Percentiles rank a stretch among this genome's conserved stretches.
Conservation (phyloP, 306 rosid species). For the Trifolium subterraneum region DNA sequence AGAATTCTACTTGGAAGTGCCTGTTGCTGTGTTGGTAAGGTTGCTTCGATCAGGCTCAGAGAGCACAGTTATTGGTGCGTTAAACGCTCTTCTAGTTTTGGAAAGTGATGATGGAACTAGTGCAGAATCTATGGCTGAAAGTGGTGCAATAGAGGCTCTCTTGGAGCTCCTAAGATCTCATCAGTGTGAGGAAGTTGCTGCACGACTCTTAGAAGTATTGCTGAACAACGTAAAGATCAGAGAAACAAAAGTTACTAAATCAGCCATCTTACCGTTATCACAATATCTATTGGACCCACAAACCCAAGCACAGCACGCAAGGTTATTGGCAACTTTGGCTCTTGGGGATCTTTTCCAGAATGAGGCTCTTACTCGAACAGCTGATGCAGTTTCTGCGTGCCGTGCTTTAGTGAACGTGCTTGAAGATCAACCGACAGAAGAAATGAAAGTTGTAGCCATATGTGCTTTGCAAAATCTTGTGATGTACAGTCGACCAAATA, state of each 20-base stretch:
- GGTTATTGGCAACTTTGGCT: constrained; percentile 95
- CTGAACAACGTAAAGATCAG: constrained; percentile 93
- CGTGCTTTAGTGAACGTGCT: constrained; percentile 98
- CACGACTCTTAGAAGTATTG: constrained; percentile 92
- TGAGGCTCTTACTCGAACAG: constrained; percentile 89
- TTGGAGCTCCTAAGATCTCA: constrained; percentile 93
- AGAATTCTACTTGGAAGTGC: constrained; percentile 96
- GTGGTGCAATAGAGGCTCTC: constrained; percentile 99
- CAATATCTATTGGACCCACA: constrained; percentile 99
- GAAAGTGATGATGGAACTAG: constrained; percentile 95
- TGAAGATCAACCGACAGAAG: constrained; percentile 99
- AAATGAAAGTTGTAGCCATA: constrained; percentile 98
- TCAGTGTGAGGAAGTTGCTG: constrained; percentile 95
- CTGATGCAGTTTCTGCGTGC: constrained; percentile 97
- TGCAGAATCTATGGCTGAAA: constrained; percentile 99
- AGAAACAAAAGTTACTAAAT: constrained; percentile 88
- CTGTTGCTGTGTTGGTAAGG: constrained; percentile 95
- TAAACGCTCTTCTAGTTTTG: constrained; percentile 94
- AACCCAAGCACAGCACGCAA: constrained; percentile 97
- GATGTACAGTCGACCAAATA: constrained; percentile 92
- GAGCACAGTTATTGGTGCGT: constrained; percentile 81
- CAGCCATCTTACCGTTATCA: constrained; percentile 90
- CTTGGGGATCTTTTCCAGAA: constrained; percentile 97
- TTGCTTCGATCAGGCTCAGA: constrained; percentile 95
- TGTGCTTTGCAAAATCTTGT: constrained; percentile 99